Conservation (phyloP, 2,329 filamentous ascomycete species). For the Penicillium corylophilum region DNA sequence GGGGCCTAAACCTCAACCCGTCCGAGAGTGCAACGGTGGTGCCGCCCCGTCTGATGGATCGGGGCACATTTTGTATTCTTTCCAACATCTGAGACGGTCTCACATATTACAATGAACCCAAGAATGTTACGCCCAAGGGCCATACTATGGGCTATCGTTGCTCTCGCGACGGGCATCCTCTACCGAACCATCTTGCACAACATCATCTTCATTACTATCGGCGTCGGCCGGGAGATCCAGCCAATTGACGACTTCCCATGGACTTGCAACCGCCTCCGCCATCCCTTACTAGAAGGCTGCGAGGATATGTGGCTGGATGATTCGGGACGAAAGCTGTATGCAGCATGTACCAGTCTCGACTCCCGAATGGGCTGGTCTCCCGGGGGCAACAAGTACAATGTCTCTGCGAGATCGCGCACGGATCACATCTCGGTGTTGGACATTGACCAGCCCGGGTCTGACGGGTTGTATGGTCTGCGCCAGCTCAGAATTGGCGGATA, state of each 20-base stretch:
- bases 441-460: constrained; percentile 23
- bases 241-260: constrained; percentile 34
- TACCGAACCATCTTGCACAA: constrained; percentile 7
- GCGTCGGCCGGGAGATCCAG: constrained; percentile 30
- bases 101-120: no score
- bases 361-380: constrained; percentile 26
- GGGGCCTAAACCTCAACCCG: no score
- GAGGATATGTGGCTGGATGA: constrained; percentile 33
- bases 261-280: constrained; percentile 23
- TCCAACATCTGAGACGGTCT: no score
- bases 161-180: background rate
- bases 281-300: constrained; percentile 29
- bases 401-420: constrained; percentile 20
- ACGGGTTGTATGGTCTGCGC: constrained; percentile 20
- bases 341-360: constrained; percentile 23
- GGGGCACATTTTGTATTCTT: no score
- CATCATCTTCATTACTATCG: constrained; percentile 21
- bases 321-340: constrained; percentile 24
- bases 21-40: no score
- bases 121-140: background rate
- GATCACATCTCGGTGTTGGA: constrained; percentile 30
- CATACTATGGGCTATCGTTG: background rate
- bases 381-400: constrained; percentile 21
- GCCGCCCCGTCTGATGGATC: no score
- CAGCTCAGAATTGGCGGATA: constrained; percentile 18